A percentile compares a stretch with the other conserved stretches of the same genome.
These are phyloP conservation scores for Plasmodium yoelii DNA, from an alignment of 169 alveolate species.

Conservation along the genomic window DNA sequence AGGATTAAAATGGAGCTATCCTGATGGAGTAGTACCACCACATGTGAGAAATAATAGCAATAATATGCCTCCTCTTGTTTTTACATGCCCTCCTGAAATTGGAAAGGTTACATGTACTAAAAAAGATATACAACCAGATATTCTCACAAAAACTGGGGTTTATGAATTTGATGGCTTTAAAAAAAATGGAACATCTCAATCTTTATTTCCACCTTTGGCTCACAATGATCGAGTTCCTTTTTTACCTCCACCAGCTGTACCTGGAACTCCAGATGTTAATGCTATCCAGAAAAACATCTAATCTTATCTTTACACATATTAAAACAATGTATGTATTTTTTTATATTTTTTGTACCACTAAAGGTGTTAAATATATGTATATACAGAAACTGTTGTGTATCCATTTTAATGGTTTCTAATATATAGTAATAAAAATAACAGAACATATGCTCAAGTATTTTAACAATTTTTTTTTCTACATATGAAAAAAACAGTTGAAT, in stretches of 20 bases:
- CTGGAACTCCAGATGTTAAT: slow-evolving; percentile 82
- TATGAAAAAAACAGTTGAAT: too few relatives aligned
- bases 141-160: slow-evolving; percentile 82
- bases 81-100: slow-evolving; percentile 86
- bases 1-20: slow-evolving; percentile 82
- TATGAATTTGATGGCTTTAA: slow-evolving; percentile 83
- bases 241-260: slow-evolving; percentile 74
- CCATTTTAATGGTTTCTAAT: too few relatives aligned
- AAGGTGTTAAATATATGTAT: too few relatives aligned
- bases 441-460: too few relatives aligned
- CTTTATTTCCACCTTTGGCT: slow-evolving; percentile 85
- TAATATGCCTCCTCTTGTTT: slow-evolving; percentile 81
- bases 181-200: slow-evolving; percentile 77
- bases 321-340: too few relatives aligned
- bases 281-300: slow-evolving; percentile 51
- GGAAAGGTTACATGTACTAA: slow-evolving; percentile 82
- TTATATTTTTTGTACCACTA: too few relatives aligned
- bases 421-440: too few relatives aligned
- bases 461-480: too few relatives aligned
- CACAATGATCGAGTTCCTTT: slow-evolving; percentile 83
- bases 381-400: too few relatives aligned
- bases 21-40: slow-evolving; percentile 65
- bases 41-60: slow-evolving; percentile 37
- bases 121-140: slow-evolving; percentile 81
- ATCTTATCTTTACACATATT: neutral